Conservation (phyloP, 352 stramenopile species). For the Phytopythium delawarense region DNA sequence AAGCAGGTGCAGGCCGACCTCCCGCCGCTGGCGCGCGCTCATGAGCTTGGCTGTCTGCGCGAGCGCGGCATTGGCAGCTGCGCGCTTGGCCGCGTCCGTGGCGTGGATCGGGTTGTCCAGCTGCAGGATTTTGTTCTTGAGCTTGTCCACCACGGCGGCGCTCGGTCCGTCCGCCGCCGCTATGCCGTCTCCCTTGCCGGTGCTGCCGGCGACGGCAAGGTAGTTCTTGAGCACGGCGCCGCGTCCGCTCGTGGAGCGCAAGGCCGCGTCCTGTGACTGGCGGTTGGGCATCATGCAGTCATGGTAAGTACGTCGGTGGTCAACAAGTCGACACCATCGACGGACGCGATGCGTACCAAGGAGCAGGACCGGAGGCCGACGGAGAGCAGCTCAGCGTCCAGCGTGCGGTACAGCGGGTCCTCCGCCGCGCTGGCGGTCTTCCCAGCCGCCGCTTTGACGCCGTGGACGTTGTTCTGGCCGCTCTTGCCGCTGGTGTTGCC, state of each 20-base stretch:
- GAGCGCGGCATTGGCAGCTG: conserved; percentile 21
- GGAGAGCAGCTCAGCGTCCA: conserved; percentile 39
- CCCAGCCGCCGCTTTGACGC: conserved; percentile 3
- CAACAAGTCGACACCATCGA: background rate
- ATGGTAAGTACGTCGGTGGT: background rate
- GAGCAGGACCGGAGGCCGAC: conserved; percentile 71
- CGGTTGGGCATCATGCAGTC: background rate
- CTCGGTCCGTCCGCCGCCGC: conserved; percentile 5
- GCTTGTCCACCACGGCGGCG: conserved; percentile 30
- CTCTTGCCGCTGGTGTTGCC: conserved; percentile 10
- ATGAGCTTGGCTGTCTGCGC: conserved; percentile 54
- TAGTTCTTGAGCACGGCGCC: conserved; percentile 23
- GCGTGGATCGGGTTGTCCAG: conserved; percentile 69
- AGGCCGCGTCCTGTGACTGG: conserved; percentile 10
- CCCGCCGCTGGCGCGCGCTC: conserved; percentile 54
- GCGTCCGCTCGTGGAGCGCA: conserved; percentile 5
- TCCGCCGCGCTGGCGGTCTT: conserved; percentile 8
- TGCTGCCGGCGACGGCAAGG: conserved; percentile 6
- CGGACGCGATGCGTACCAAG: conserved; percentile 21
- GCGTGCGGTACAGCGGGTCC: conserved; percentile 55
- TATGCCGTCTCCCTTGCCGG: conserved; percentile 7
- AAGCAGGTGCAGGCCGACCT: conserved; percentile 52
- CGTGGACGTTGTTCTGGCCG: conserved; percentile 3
- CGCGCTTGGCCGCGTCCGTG: conserved; percentile 22
- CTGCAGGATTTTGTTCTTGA: conserved; percentile 79